Conservation (phyloP, 148 eudicot genomes). For the Fagopyrum homotropicum region DNA sequence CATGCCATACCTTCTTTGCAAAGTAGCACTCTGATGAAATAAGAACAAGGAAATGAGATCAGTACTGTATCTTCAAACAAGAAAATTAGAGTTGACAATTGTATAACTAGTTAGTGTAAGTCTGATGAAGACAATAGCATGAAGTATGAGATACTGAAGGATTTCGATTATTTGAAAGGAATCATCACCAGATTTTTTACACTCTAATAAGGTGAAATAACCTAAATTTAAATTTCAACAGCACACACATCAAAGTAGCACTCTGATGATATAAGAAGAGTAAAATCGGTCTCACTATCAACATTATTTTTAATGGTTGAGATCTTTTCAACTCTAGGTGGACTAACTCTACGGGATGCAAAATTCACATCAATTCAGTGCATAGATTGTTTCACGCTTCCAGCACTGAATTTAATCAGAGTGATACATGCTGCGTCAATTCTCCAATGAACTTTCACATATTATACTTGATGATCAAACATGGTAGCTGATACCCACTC, state of each 20-base stretch:
- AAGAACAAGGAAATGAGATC: not conserved
- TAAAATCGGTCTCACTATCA: too few species aligned
- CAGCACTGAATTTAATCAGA: not conserved
- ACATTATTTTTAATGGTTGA: too few species aligned
- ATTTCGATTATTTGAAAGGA: not conserved
- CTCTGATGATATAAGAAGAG: too few species aligned
- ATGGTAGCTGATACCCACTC: too few species aligned
- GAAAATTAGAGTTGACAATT: not conserved
- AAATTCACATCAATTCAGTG: too few species aligned
- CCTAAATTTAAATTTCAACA: not conserved
- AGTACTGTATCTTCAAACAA: not conserved
- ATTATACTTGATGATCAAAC: not conserved
- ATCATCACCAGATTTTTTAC: not conserved
- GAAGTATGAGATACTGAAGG: not conserved
- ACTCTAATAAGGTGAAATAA: not conserved
- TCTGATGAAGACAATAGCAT: not conserved
- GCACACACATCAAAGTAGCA: not conserved
- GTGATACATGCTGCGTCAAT: not conserved
- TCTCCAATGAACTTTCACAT: not conserved
- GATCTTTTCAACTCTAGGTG: too few species aligned
- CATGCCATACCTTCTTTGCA: slow-evolving; percentile 85
- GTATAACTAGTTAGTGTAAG: not conserved
- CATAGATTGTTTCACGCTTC: not conserved
- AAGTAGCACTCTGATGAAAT: slow-evolving; percentile 65
- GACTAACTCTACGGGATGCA: too few species aligned